Evolutionary conservation across 345 rosid species (phyloP).

Genomic region (Populus davidiana): DNA sequence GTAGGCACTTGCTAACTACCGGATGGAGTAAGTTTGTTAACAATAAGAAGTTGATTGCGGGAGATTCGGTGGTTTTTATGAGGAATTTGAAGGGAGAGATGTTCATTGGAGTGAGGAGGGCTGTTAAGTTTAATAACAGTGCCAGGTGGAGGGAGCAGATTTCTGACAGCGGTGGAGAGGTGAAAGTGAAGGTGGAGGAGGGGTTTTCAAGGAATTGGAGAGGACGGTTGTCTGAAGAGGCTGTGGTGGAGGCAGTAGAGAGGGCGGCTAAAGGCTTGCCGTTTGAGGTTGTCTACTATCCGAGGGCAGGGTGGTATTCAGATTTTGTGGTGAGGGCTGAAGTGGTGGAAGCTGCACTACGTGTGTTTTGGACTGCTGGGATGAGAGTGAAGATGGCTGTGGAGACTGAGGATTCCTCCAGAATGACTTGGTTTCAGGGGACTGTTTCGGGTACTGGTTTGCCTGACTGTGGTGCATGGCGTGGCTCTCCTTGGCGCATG

Average conservation of each 20-base stretch:
- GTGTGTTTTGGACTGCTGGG: slow-evolving; percentile 51
- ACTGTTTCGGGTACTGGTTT: slow-evolving; percentile 39
- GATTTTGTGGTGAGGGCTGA: slow-evolving; percentile 80
- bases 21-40: slow-evolving; percentile 98
- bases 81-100: slow-evolving; percentile 47
- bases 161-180: slow-evolving; percentile 17
- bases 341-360: slow-evolving; percentile 62
- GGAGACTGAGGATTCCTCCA: slow-evolving; percentile 76
- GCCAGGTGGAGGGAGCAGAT: slow-evolving; percentile 51
- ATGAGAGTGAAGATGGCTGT: slow-evolving; percentile 75
- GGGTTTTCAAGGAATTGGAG: slow-evolving; percentile 38
- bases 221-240: slow-evolving; percentile 46
- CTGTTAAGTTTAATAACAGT: slow-evolving; percentile 27
- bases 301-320: slow-evolving; percentile 55
- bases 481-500: slow-evolving; percentile 83
- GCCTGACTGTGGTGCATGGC: slow-evolving; percentile 54
- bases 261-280: slow-evolving; percentile 53
- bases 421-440: slow-evolving; percentile 79
- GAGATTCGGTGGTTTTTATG: slow-evolving; percentile 87
- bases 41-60: slow-evolving; percentile 76
- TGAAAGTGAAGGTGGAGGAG: slow-evolving; percentile 20
- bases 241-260: slow-evolving; percentile 51
- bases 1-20: slow-evolving; percentile 80
- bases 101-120: slow-evolving; percentile 70
- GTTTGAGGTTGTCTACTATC: slow-evolving; percentile 80